Conservation (phyloP, 2,329 filamentous ascomycete species). For the Emergomyces pasteurianus region DNA sequence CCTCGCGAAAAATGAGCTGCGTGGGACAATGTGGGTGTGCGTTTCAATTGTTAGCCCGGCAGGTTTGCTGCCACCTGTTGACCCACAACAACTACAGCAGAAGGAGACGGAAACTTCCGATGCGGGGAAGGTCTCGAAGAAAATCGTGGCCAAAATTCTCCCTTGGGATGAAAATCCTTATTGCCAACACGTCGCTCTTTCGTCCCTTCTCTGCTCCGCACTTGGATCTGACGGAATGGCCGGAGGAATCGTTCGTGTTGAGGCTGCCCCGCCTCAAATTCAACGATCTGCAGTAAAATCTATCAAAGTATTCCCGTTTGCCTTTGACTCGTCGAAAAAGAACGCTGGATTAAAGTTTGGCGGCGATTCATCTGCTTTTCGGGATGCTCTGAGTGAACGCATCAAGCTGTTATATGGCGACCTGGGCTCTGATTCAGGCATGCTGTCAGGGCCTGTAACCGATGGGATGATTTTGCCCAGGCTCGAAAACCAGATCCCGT, state of each 20-base stretch:
- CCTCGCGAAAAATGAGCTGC: slow-evolving; percentile 57
- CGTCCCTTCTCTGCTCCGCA: slow-evolving; percentile 60
- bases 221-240: slow-evolving; percentile 63
- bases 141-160: slow-evolving; percentile 62
- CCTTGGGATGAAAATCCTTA: slow-evolving; percentile 83
- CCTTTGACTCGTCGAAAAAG: slow-evolving; percentile 42
- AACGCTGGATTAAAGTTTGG: slow-evolving; percentile 69
- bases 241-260: slow-evolving; percentile 76
- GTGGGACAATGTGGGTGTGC: slow-evolving; percentile 62
- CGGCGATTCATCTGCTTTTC: slow-evolving; percentile 71
- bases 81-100: slow-evolving; percentile 57
- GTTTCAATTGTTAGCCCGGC: slow-evolving; percentile 82
- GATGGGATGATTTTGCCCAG: slow-evolving; percentile 71
- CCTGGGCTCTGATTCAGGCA: slow-evolving; percentile 42
- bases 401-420: slow-evolving; percentile 61
- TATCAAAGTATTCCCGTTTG: slow-evolving; percentile 74
- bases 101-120: slow-evolving; percentile 49
- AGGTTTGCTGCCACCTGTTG: slow-evolving; percentile 58
- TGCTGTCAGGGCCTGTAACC: slow-evolving; percentile 75
- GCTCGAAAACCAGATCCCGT: slow-evolving; percentile 41
- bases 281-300: slow-evolving; percentile 52
- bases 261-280: slow-evolving; percentile 65
- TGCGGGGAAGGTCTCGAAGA: slow-evolving; percentile 47
- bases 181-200: slow-evolving; percentile 66
- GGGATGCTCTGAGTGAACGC: slow-evolving; percentile 59